Conservation (phyloP, 441 rosid genomes). For the Erodium texanum region DNA sequence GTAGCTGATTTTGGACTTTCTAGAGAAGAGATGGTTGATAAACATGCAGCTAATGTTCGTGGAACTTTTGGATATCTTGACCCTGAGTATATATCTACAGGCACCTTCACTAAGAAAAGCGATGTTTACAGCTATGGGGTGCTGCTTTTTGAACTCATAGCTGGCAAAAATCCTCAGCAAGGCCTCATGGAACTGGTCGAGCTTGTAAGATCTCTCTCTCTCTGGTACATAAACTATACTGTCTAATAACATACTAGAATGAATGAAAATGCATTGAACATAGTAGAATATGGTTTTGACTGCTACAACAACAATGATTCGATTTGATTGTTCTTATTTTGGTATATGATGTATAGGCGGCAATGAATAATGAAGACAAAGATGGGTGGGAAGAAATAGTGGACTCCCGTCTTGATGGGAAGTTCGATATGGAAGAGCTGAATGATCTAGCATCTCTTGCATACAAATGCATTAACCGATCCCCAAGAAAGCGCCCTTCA, state of each 20-base stretch:
- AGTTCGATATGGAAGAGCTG: constrained; percentile 59
- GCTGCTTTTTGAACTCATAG: constrained; percentile 83
- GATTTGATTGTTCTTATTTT: neutral
- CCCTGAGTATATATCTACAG: constrained; percentile 23
- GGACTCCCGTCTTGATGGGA: constrained; percentile 70
- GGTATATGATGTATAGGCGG: constrained; percentile 47
- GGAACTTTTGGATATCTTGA: constrained; percentile 24
- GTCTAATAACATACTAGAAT: neutral
- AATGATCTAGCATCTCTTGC: constrained; percentile 84
- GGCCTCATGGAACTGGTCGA: constrained; percentile 94
- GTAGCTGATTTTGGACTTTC: constrained; percentile 26
- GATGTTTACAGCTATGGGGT: constrained; percentile 96
- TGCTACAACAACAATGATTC: neutral
- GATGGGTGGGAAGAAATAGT: constrained; percentile 95
- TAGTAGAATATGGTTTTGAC: neutral
- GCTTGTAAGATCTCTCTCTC: constrained; percentile 45
- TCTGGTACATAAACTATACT: neutral
- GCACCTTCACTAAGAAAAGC: constrained; percentile 22
- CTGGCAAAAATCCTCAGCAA: constrained; percentile 89
- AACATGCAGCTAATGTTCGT: constrained; percentile 19
- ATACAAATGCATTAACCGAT: constrained; percentile 65
- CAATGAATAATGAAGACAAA: constrained; percentile 71
- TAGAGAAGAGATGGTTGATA: constrained; percentile 23
- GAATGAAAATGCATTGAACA: neutral
- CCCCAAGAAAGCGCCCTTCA: constrained; percentile 69